These are phyloP conservation scores for Tricholoma furcatifolium DNA, from an alignment of 768 basidiomycete genomes.

Conservation along the genomic window DNA sequence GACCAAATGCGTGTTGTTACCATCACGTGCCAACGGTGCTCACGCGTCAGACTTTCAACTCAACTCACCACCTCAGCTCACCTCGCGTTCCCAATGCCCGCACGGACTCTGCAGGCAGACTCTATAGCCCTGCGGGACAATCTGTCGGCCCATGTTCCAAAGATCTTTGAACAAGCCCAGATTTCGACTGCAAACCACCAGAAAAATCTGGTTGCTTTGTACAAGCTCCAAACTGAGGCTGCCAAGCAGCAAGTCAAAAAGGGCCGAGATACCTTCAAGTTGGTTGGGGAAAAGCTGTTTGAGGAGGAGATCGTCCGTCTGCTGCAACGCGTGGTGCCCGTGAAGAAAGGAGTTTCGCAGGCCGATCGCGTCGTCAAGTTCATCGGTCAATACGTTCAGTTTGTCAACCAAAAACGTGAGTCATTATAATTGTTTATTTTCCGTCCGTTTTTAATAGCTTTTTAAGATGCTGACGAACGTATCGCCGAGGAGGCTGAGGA, in stretches of 20 bases:
- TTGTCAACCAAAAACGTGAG: conserved; percentile 76
- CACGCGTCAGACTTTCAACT: neutral
- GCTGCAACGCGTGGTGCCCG: conserved; percentile 56
- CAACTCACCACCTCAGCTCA: neutral
- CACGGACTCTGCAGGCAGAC: conserved; percentile 12
- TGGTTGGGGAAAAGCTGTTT: conserved; percentile 78
- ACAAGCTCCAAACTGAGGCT: conserved; percentile 74
- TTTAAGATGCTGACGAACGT: conserved; percentile 38
- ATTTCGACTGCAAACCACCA: conserved; percentile 75
- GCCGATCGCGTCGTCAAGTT: conserved; percentile 85
- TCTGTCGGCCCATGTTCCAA: conserved; percentile 36
- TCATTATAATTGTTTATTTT: neutral
- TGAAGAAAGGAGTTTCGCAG: conserved; percentile 78
- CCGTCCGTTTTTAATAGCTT: neutral
- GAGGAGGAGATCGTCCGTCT: conserved; percentile 60
- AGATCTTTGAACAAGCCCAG: conserved; percentile 82
- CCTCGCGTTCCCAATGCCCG: conserved; percentile 15
- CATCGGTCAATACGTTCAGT: conserved; percentile 72
- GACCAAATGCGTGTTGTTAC: no score
- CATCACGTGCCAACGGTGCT: no score
- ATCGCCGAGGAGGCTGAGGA: conserved; percentile 34
- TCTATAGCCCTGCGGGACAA: conserved; percentile 9
- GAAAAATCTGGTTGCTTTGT: conserved; percentile 82
- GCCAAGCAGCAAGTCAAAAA: conserved; percentile 46
- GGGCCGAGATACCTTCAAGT: conserved; percentile 40